Conservation (phyloP, 306 rosid species). For the Sechiopsis laciniata region DNA sequence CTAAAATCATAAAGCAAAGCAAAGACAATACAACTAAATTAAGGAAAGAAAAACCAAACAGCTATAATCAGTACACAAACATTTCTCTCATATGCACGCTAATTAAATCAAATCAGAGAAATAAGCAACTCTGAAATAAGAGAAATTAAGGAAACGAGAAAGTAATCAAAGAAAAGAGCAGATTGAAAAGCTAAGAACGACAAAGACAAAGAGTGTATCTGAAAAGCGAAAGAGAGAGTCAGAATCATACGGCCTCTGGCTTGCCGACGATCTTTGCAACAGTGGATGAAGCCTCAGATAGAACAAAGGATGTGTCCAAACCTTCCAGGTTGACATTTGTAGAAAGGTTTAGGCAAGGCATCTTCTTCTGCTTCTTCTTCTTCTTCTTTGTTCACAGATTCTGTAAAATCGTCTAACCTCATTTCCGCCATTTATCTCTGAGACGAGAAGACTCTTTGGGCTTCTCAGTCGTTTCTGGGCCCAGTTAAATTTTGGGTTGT, state of each 20-base stretch:
- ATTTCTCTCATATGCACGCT: neutral
- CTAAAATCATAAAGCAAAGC: neutral
- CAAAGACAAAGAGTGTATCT: too few relatives aligned
- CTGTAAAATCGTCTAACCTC: too few relatives aligned
- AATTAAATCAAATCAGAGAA: neutral
- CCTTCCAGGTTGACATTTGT: slow-evolving; percentile 69
- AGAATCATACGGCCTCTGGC: slow-evolving; percentile 58
- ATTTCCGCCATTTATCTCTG: too few relatives aligned
- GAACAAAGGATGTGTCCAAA: slow-evolving; percentile 78
- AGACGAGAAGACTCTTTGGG: too few relatives aligned
- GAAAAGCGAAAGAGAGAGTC: neutral
- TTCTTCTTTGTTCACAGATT: too few relatives aligned
- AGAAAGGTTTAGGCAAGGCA: slow-evolving; percentile 89
- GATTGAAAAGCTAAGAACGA: neutral
- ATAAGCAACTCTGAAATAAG: neutral
- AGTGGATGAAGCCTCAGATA: slow-evolving; percentile 81
- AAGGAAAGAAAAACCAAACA: neutral
- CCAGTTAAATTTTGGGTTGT: too few relatives aligned
- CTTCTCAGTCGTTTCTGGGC: too few relatives aligned
- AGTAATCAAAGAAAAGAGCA: neutral
- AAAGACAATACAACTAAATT: neutral
- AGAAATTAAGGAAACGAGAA: neutral
- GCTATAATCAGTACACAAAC: neutral
- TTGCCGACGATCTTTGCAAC: slow-evolving; percentile 66
- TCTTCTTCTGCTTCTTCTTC: slow-evolving; percentile 29